These are phyloP conservation scores for Cardiospermum halicacabum DNA, from an alignment of 345 rosid species.

Conservation along the genomic window DNA sequence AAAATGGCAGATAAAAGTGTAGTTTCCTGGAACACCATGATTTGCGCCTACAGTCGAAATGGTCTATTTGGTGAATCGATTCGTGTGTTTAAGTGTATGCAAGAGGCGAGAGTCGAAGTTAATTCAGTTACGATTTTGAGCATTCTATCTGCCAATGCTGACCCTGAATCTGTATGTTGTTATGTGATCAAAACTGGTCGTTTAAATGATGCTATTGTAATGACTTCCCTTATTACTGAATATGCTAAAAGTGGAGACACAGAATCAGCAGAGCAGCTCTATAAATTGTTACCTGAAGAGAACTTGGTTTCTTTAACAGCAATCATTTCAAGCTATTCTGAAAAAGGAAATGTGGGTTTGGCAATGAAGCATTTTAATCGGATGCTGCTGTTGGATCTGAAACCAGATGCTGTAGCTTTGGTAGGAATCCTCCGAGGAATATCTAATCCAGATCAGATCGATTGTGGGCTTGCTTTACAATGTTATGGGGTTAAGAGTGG, in stretches of 20 bases:
- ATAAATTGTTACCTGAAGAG: slow-evolving; percentile 32
- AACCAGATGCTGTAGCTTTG: slow-evolving; percentile 71
- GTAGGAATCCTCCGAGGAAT: slow-evolving; percentile 65
- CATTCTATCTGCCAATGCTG: slow-evolving; percentile 52
- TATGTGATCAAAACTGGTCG: slow-evolving; percentile 51
- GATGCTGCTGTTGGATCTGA: slow-evolving; percentile 43
- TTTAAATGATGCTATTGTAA: slow-evolving; percentile 35
- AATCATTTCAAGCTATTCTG: slow-evolving; percentile 58
- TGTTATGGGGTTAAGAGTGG: slow-evolving; percentile 58
- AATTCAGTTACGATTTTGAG: slow-evolving; percentile 55
- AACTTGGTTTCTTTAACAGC: slow-evolving; percentile 67
- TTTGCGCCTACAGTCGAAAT: slow-evolving; percentile 59
- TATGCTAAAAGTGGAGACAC: slow-evolving; percentile 43
- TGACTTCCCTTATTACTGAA: slow-evolving; percentile 64
- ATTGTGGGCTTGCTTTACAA: slow-evolving; percentile 54
- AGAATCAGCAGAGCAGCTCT: slow-evolving; percentile 48
- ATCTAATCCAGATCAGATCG: slow-evolving; percentile 27
- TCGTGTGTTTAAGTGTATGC: slow-evolving; percentile 48
- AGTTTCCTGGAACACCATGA: slow-evolving; percentile 83
- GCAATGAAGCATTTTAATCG: slow-evolving; percentile 38
- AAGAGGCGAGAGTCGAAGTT: slow-evolving; percentile 30
- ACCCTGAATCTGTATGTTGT: slow-evolving; percentile 45
- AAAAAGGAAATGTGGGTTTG: slow-evolving; percentile 38
- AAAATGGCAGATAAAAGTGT: slow-evolving; percentile 45
- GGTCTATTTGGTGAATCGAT: slow-evolving; percentile 49